Evolutionary conservation across 2,329 filamentous ascomycete genomes (phyloP).

Genomic region (Mariannaea elegans): DNA sequence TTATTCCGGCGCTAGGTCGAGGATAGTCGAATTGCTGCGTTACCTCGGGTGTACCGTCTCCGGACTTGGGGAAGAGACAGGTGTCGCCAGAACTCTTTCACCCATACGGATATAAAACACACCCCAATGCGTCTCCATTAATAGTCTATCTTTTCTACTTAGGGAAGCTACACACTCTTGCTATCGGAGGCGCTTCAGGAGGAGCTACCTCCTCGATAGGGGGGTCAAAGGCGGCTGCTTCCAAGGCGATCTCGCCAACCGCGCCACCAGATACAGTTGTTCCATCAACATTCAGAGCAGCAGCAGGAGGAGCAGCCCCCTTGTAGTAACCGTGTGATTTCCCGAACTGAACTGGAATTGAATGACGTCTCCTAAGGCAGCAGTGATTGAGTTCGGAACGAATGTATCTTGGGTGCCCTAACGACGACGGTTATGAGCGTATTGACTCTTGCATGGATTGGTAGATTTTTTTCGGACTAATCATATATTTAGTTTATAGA

Average conservation of each 20-base stretch:
- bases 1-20: constrained; percentile 13
- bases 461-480: constrained; percentile 20
- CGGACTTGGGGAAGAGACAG: constrained; percentile 8
- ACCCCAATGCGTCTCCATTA: constrained; percentile 1
- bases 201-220: constrained; percentile 23
- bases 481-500: background rate
- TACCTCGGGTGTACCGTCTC: constrained; percentile 3
- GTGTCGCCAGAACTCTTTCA: constrained; percentile 6
- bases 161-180: too few relatives aligned
- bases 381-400: constrained; percentile 48
- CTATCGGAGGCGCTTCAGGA: constrained; percentile 6
- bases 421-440: constrained; percentile 47
- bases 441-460: constrained; percentile 27
- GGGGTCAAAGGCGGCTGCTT: constrained; percentile 32
- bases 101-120: constrained; percentile 7
- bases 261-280: constrained; percentile 30
- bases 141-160: too few relatives aligned
- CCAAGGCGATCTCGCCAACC: constrained; percentile 32
- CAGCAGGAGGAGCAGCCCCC: constrained; percentile 32
- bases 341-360: constrained; percentile 55
- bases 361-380: constrained; percentile 49
- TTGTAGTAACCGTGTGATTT: constrained; percentile 54
- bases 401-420: constrained; percentile 49
- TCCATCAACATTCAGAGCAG: constrained; percentile 33
- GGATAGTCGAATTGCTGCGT: too few relatives aligned